Conservation (phyloP, 2,329 filamentous ascomycete species). For the Cladosporium sphaerospermum region DNA sequence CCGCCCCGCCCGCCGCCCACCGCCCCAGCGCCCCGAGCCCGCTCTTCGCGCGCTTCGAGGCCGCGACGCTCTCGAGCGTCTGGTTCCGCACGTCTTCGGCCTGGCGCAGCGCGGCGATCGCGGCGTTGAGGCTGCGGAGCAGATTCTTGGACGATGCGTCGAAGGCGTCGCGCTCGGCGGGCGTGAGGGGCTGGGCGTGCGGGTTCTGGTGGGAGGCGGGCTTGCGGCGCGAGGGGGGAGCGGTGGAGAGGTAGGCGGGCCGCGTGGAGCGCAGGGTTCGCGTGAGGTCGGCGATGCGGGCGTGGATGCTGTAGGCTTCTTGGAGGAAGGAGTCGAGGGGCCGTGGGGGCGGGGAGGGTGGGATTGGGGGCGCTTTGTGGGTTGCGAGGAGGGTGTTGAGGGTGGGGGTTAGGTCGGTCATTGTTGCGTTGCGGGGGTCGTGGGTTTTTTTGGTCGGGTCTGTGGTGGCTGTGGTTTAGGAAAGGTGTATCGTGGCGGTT, state of each 20-base stretch:
- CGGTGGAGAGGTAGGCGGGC: constrained; percentile 83
- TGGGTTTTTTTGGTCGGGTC: background rate
- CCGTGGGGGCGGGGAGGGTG: constrained; percentile 22
- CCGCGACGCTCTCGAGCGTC: constrained; percentile 63
- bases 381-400: constrained; percentile 59
- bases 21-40: constrained; percentile 63
- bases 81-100: constrained; percentile 77
- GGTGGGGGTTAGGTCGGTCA: constrained; percentile 57
- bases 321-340: constrained; percentile 73
- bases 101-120: constrained; percentile 71
- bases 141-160: constrained; percentile 81
- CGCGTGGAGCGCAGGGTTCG: constrained; percentile 75
- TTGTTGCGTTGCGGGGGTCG: constrained; percentile 9
- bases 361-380: constrained; percentile 18
- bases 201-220: constrained; percentile 18
- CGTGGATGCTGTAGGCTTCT: constrained; percentile 89
- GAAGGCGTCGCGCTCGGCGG: constrained; percentile 76
- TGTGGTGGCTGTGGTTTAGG: no score
- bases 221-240: constrained; percentile 51
- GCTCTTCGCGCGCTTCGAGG: constrained; percentile 45
- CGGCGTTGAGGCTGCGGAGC: constrained; percentile 75
- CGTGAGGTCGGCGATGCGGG: constrained; percentile 75
- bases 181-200: constrained; percentile 55
- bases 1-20: constrained; percentile 55
- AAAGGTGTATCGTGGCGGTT: background rate